Evolutionary conservation across 305 asterid species (phyloP).

Genomic region (Rubia peregrina): DNA sequence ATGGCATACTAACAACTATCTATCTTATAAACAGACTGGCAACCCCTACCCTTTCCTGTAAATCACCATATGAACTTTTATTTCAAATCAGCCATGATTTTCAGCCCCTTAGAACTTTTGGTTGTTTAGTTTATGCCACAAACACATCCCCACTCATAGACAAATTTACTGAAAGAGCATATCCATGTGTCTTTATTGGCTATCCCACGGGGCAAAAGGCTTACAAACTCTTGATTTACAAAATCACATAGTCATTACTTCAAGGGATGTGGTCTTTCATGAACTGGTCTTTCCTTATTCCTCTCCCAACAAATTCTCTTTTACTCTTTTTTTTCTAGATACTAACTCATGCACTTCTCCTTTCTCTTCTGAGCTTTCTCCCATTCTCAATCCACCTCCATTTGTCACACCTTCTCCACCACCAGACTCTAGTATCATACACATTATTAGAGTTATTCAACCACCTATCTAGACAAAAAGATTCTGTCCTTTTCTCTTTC

Average conservation of each 20-base stretch:
- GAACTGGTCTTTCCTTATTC: neutral
- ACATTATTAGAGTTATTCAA: too few species aligned
- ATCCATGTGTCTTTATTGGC: neutral
- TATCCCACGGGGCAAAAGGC: neutral
- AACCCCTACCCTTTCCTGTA: neutral
- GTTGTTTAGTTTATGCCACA: neutral
- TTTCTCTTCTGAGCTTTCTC: too few species aligned
- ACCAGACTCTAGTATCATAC: too few species aligned
- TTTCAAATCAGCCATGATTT: neutral
- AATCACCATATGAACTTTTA: neutral
- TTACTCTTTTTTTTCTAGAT: too few species aligned
- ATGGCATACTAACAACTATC: neutral
- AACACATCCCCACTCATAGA: neutral
- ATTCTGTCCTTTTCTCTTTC: too few species aligned
- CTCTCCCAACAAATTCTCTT: too few species aligned
- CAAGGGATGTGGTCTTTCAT: neutral
- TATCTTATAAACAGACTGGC: neutral
- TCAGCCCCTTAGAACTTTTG: neutral
- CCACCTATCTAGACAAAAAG: too few species aligned
- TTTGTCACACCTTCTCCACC: too few species aligned
- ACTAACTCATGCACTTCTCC: too few species aligned
- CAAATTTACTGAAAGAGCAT: neutral
- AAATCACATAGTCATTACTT: neutral
- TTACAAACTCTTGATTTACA: neutral
- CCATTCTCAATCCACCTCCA: too few species aligned